phyloP scores from a whole-genome alignment of 768 basidiomycete genomes.

The Saitozyma podzolica region DNA sequence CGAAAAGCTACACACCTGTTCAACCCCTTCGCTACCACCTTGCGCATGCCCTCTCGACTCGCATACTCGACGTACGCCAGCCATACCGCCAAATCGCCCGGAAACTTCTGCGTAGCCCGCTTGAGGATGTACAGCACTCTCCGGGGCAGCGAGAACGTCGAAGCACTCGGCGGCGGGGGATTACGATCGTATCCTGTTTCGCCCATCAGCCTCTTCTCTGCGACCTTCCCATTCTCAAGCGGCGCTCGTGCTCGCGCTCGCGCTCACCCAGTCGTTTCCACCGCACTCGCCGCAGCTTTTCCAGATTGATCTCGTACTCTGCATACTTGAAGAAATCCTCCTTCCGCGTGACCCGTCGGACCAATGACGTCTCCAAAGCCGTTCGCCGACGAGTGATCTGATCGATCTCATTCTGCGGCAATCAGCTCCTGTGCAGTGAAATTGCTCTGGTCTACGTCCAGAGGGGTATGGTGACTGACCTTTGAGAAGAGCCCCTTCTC shows the following conservation, averaged over 20 bases:
- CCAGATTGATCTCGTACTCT: slow-evolving; percentile 87
- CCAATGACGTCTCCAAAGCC: slow-evolving; percentile 75
- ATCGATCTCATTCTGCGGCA: slow-evolving; percentile 68
- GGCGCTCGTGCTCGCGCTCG: too few relatives aligned
- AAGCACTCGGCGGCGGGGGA: slow-evolving; percentile 64
- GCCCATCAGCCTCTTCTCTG: slow-evolving; percentile 44
- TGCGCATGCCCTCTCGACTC: slow-evolving; percentile 72
- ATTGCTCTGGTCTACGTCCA: neutral
- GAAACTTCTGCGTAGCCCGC: slow-evolving; percentile 83
- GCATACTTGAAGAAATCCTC: slow-evolving; percentile 85
- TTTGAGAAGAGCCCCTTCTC: slow-evolving; percentile 80
- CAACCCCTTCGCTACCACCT: slow-evolving; percentile 75
- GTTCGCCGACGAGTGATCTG: slow-evolving; percentile 83
- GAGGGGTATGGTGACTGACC: slow-evolving; percentile 55
- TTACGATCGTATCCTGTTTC: slow-evolving; percentile 40
- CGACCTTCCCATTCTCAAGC: neutral
- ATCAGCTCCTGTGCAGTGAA: slow-evolving; percentile 4
- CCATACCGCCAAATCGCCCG: slow-evolving; percentile 82
- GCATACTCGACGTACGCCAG: slow-evolving; percentile 83
- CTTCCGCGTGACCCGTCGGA: slow-evolving; percentile 80
- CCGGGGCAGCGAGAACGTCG: slow-evolving; percentile 79
- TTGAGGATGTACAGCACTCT: slow-evolving; percentile 88
- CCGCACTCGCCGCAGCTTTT: slow-evolving; percentile 74
- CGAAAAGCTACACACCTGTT: slow-evolving; percentile 63
- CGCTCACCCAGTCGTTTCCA: slow-evolving; percentile 68